Conservation (phyloP, 2,329 filamentous ascomycete species). For the Dryadomyces sulphureus region DNA sequence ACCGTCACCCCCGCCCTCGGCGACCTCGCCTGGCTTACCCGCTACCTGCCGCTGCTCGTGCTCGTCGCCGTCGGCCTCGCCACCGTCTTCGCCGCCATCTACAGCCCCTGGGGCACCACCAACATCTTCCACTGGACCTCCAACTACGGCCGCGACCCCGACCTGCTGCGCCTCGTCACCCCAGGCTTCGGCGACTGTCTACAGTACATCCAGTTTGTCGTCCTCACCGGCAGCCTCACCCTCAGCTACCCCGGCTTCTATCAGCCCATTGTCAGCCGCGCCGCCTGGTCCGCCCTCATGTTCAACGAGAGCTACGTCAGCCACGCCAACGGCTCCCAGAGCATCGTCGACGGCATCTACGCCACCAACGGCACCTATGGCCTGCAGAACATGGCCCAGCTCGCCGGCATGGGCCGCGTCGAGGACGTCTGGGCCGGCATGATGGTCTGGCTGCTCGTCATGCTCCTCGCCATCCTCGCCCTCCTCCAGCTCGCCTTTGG, state of each 20-base stretch:
- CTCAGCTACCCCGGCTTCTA: slow-evolving; percentile 89
- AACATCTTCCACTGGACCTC: slow-evolving; percentile 95
- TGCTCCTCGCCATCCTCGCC: slow-evolving; percentile 52
- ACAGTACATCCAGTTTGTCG: slow-evolving; percentile 90
- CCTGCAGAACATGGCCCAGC: slow-evolving; percentile 61
- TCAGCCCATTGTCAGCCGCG: slow-evolving; percentile 78
- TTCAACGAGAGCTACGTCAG: slow-evolving; percentile 86
- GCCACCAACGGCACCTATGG: slow-evolving; percentile 64
- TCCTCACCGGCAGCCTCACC: slow-evolving; percentile 73
- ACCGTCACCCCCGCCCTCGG: slow-evolving; percentile 75
- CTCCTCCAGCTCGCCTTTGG: slow-evolving; percentile 66
- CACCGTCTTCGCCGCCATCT: slow-evolving; percentile 71
- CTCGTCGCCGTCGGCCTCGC: slow-evolving; percentile 68
- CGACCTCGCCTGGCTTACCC: slow-evolving; percentile 49
- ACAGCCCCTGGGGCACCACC: slow-evolving; percentile 83
- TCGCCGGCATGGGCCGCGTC: slow-evolving; percentile 62
- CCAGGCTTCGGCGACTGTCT: slow-evolving; percentile 94
- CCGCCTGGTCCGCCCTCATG: slow-evolving; percentile 77
- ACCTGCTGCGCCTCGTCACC: slow-evolving; percentile 80
- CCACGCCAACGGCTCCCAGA: slow-evolving; percentile 47
- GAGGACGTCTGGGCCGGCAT: slow-evolving; percentile 87
- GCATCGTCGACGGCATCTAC: slow-evolving; percentile 76
- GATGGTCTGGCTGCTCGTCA: slow-evolving; percentile 76
- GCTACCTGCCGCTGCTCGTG: slow-evolving; percentile 63
- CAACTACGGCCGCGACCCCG: slow-evolving; percentile 89